Evolutionary conservation across 2,329 filamentous ascomycete species (phyloP).

Genomic region (Podosphaera fusca): DNA sequence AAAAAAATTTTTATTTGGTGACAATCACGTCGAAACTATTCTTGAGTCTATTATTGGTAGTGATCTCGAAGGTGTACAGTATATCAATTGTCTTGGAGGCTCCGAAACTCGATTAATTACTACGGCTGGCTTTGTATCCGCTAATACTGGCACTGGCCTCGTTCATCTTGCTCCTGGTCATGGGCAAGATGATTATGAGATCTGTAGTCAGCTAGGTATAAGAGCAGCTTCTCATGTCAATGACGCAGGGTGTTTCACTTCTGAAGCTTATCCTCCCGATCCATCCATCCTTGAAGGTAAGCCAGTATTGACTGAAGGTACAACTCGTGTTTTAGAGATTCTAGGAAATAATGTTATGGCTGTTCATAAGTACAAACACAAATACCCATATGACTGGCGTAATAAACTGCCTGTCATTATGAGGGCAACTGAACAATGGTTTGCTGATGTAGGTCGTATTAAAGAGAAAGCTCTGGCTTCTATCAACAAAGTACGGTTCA

Average conservation of each 20-base stretch:
- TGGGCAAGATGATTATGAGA: slow-evolving; percentile 87
- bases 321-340: slow-evolving; percentile 43
- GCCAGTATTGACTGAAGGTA: slow-evolving; percentile 47
- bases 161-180: slow-evolving; percentile 89
- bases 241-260: slow-evolving; percentile 58
- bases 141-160: slow-evolving; percentile 78
- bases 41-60: slow-evolving; percentile 36
- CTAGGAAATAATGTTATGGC: slow-evolving; percentile 42
- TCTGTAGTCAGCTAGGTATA: slow-evolving; percentile 48
- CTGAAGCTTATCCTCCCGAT: slow-evolving; percentile 50
- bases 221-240: slow-evolving; percentile 63
- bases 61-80: slow-evolving; percentile 40
- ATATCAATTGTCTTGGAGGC: slow-evolving; percentile 47
- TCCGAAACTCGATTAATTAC: slow-evolving; percentile 45
- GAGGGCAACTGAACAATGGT: slow-evolving; percentile 90
- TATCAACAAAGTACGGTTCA: slow-evolving; percentile 49
- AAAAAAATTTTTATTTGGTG: slow-evolving; percentile 21
- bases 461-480: slow-evolving; percentile 49
- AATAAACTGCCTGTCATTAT: slow-evolving; percentile 84
- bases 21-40: slow-evolving; percentile 21
- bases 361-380: slow-evolving; percentile 55
- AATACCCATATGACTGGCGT: slow-evolving; percentile 95
- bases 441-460: slow-evolving; percentile 72
- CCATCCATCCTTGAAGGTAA: slow-evolving; percentile 46
- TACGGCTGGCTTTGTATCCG: slow-evolving; percentile 70